A percentile compares a stretch with the other conserved stretches of the same genome.
Evolutionary conservation across 2,329 filamentous ascomycete genomes (phyloP).

Genomic region (Zelopaecilomyces penicillatus): DNA sequence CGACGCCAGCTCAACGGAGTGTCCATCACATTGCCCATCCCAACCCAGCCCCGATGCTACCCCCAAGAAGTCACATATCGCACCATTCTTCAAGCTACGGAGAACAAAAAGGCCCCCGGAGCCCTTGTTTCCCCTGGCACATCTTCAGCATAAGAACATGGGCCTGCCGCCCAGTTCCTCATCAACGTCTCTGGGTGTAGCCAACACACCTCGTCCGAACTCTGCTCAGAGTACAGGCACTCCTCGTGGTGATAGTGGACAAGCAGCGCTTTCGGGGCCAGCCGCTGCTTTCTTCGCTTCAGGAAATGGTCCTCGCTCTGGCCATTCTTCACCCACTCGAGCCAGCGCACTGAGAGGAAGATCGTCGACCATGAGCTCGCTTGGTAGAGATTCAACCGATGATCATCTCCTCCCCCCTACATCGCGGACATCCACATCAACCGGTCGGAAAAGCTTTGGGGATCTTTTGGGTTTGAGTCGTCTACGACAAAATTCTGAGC

Average conservation of each 20-base stretch:
- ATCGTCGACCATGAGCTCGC: conserved; percentile 83
- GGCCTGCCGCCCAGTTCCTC: conserved; percentile 29
- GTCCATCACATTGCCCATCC: conserved; percentile 32
- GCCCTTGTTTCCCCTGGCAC: conserved; percentile 74
- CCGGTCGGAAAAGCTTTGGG: conserved; percentile 87
- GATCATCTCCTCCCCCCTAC: conserved; percentile 59
- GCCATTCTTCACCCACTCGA: conserved; percentile 61
- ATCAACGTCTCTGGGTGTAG: conserved; percentile 32
- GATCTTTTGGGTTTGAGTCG: conserved; percentile 74
- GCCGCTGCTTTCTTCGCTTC: conserved; percentile 29
- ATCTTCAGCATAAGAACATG: conserved; percentile 66
- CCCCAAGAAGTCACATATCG: conserved; percentile 52
- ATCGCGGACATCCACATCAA: conserved; percentile 74
- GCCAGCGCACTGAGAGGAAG: conserved; percentile 58
- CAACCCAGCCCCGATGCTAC: conserved; percentile 53
- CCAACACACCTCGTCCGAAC: conserved; percentile 25
- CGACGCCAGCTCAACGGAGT: conserved; percentile 68
- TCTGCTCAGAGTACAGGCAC: conserved; percentile 25
- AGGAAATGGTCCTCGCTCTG: conserved; percentile 35
- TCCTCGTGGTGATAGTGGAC: conserved; percentile 12
- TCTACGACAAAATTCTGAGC: conserved; percentile 74
- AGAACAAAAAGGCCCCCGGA: conserved; percentile 66
- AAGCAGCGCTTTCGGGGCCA: conserved; percentile 13
- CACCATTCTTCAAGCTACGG: conserved; percentile 74
- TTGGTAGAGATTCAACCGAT: conserved; percentile 64